Evolutionary conservation across 805 yeast species (phyloP).

Genomic region (Metschnikowia sp.): DNA sequence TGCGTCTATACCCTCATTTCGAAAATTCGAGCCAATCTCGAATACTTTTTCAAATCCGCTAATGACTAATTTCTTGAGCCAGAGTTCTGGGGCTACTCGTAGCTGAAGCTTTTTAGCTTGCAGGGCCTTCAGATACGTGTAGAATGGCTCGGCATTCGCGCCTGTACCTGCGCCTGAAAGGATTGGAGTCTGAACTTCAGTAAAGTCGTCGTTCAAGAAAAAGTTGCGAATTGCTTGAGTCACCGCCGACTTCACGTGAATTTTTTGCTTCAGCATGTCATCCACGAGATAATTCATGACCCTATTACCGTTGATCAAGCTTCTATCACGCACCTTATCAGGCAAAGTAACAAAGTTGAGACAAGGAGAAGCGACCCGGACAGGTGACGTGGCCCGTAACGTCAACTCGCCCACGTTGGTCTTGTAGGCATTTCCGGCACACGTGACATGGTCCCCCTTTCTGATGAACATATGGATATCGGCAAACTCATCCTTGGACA

Average conservation of each 20-base stretch:
- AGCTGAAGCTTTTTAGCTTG: conserved; percentile 47
- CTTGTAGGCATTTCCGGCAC: conserved; percentile 67
- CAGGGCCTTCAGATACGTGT: conserved; percentile 45
- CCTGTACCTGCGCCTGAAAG: conserved; percentile 75
- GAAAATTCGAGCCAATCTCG: conserved; percentile 80
- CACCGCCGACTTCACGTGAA: conserved; percentile 52
- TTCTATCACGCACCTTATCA: conserved; percentile 51
- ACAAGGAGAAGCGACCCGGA: conserved; percentile 62
- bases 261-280: conserved; percentile 43
- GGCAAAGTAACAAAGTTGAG: conserved; percentile 50
- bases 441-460: conserved; percentile 69
- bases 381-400: conserved; percentile 49
- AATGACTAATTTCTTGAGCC: conserved; percentile 82
- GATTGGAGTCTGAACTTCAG: conserved; percentile 90
- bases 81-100: conserved; percentile 92
- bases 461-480: conserved; percentile 42
- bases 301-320: conserved; percentile 60
- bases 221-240: conserved; percentile 55
- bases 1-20: conserved; percentile 91
- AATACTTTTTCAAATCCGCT: conserved; percentile 84
- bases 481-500: conserved; percentile 42
- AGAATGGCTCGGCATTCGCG: conserved; percentile 89
- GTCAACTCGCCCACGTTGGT: conserved; percentile 81
- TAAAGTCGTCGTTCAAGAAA: conserved; percentile 51
- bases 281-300: conserved; percentile 73